phyloP scores from a whole-genome alignment of 179 eudicot species.

The Gypsophila paniculata region DNA sequence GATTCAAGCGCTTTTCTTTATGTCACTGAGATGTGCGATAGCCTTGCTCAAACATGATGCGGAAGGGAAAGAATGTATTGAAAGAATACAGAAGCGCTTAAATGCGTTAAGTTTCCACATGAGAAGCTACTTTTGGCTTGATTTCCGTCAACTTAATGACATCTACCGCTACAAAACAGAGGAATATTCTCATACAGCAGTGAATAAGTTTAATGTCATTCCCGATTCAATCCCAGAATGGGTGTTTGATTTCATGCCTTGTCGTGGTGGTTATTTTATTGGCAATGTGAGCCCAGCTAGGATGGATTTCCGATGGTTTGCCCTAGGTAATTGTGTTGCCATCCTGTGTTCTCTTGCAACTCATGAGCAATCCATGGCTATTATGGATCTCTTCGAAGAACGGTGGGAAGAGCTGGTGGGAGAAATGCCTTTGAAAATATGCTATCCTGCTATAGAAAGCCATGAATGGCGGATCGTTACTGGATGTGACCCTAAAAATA shows the following conservation, averaged over 20 bases:
- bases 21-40: constrained; percentile 74
- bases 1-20: constrained; percentile 85
- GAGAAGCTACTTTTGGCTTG: constrained; percentile 82
- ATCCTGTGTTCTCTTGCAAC: constrained; percentile 78
- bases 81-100: constrained; percentile 66
- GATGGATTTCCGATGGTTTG: constrained; percentile 90
- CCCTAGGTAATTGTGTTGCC: constrained; percentile 80
- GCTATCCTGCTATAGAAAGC: constrained; percentile 77
- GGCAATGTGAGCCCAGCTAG: constrained; percentile 88
- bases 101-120: constrained; percentile 77
- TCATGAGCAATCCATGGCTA: constrained; percentile 68
- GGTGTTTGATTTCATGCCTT: constrained; percentile 83
- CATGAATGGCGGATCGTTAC: constrained; percentile 88
- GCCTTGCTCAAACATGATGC: constrained; percentile 61
- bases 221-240: constrained; percentile 89
- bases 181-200: constrained; percentile 78
- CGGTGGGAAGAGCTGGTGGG: constrained; percentile 92
- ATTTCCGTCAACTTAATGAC: constrained; percentile 62
- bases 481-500: constrained; percentile 83
- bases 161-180: constrained; percentile 72
- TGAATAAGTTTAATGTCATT: constrained; percentile 63
- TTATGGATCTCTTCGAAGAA: constrained; percentile 82
- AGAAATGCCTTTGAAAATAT: constrained; percentile 77
- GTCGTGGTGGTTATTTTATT: constrained; percentile 74
- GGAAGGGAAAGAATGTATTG: constrained; percentile 64